Evolutionary conservation across 306 rosid species (phyloP), one percentile per base, ranked within the genome.

Genomic region (Macrotyloma uniflorum): DNA sequence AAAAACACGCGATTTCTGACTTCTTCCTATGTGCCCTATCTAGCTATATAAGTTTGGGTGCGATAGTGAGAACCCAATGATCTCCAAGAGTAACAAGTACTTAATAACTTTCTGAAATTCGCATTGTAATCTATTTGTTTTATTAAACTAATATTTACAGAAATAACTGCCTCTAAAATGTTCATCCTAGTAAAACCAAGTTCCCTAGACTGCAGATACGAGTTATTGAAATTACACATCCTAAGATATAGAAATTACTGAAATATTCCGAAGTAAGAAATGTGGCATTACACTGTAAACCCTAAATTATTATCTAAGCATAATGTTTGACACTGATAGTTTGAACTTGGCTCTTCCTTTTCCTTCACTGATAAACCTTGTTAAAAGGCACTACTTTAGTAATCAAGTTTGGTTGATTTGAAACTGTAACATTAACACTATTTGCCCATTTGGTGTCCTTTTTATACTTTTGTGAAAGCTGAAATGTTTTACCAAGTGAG

Each of bases 401-500:
- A 11, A 11, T 24, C 32, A 54, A 54, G 61, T 54, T 20, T 22
- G 16, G 30, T 22, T 54, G 15, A 54, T 54, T 22, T 7, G 61
- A 54, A 54, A 22, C 26, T 54, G 30, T 54, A 22, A 22, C 32
- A 4, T 54, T 54, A 54, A 32, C 28, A 70, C 28, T 19, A 10
- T 32, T 70, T 18, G 0, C 7, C 35, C 33, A 72, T 72, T 51
- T 53, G 35, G 35, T 19, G 65, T 51, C 35, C 49, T 19, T 33
- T 33, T 35, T 72, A 13, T 22, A 33, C 76, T 33, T 71, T 20
- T 30, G 4, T 8, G n/a, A 12, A 33, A 35, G 7, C 23, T 19
- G 18, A 72, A 72, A 72, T 51, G 43, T 36, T 67, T 12, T 53
- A 55, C 76, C 10, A 58, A 57, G 53, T 38, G 62, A 32, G 28